These are phyloP conservation scores for Canariomyces notabilis DNA, from an alignment of 2,329 filamentous ascomycete genomes.

Conservation along the genomic window DNA sequence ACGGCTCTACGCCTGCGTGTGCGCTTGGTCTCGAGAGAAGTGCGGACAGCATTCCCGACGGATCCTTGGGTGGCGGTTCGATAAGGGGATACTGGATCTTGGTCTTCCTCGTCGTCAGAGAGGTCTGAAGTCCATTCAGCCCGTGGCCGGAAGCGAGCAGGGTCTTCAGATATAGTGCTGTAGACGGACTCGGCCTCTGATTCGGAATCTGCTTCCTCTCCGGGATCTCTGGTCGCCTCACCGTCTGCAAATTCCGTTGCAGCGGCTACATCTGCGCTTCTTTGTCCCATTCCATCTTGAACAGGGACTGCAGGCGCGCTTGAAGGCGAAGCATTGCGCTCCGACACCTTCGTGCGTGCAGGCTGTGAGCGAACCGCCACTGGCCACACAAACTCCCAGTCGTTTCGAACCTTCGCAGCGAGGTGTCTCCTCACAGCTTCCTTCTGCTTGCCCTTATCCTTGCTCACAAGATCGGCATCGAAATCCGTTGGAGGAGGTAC, in stretches of 20 bases:
- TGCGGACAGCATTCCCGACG: slow-evolving; percentile 38
- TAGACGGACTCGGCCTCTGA: slow-evolving; percentile 47
- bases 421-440: slow-evolving; percentile 56
- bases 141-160: slow-evolving; percentile 44
- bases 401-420: slow-evolving; percentile 48
- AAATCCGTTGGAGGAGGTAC: slow-evolving; percentile 39
- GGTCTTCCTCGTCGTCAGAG: slow-evolving; percentile 42
- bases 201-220: slow-evolving; percentile 40
- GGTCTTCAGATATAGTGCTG: slow-evolving; percentile 54
- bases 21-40: slow-evolving; percentile 44
- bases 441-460: slow-evolving; percentile 58
- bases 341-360: background rate
- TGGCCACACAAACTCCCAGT: slow-evolving; percentile 59
- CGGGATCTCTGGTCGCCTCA: slow-evolving; percentile 27
- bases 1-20: slow-evolving; percentile 52
- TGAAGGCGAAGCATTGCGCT: background rate
- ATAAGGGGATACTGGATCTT: slow-evolving; percentile 38
- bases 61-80: slow-evolving; percentile 48
- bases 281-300: slow-evolving; percentile 3
- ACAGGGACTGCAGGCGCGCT: background rate
- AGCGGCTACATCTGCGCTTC: slow-evolving; percentile 7
- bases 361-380: slow-evolving; percentile 20
- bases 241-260: slow-evolving; percentile 10
- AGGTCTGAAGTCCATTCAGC: slow-evolving; percentile 55
- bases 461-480: slow-evolving; percentile 56